These are phyloP conservation scores for Dichotomopilus funicola DNA, from an alignment of 2,329 filamentous ascomycete genomes.

Conservation along the genomic window DNA sequence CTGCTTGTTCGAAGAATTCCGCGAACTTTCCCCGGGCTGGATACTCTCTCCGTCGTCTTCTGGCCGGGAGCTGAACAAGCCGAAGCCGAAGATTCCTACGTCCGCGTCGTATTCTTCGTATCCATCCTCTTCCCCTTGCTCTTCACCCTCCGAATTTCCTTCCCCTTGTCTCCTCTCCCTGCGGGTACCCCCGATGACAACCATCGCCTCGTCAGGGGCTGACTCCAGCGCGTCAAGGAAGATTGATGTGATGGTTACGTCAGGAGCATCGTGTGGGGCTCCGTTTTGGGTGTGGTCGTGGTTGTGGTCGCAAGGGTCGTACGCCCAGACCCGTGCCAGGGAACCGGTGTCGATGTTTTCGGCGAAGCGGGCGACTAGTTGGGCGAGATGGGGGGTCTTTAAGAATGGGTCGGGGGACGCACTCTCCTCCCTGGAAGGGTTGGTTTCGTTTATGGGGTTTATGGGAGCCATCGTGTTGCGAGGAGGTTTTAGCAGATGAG, in stretches of 20 bases:
- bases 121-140: no score
- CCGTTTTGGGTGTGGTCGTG: not conserved
- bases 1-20: not conserved
- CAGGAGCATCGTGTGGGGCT: not conserved
- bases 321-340: no score
- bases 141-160: not conserved
- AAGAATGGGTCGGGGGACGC: no score
- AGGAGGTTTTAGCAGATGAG: not conserved
- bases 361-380: no score
- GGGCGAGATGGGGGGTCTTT: no score
- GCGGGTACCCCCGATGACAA: not conserved
- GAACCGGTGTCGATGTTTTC: no score
- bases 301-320: no score
- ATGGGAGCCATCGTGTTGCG: not conserved
- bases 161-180: not conserved
- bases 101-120: no score
- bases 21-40: not conserved
- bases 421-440: no score
- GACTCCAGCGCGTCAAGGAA: not conserved
- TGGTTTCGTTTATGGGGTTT: no score
- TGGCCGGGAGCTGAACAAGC: not conserved
- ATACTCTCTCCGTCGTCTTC: not conserved
- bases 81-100: not conserved
- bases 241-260: not conserved
- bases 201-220: not conserved